These are phyloP conservation scores for Echites panduratus DNA, from an alignment of 257 asterid genomes.

Conservation along the genomic window DNA sequence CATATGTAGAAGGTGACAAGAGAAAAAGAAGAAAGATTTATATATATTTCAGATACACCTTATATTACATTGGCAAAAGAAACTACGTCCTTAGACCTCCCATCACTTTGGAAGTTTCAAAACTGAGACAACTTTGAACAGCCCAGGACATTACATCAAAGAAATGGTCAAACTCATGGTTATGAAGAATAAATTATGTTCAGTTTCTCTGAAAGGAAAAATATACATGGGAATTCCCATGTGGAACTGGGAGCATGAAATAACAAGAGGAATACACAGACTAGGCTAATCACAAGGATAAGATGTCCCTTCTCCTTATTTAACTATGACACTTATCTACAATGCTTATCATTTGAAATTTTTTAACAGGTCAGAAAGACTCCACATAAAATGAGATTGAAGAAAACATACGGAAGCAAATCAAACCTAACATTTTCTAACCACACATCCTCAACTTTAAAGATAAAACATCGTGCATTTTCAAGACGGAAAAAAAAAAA, in stretches of 20 bases:
- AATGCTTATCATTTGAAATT: not conserved
- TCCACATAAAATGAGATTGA: not conserved
- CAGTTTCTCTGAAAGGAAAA: not conserved
- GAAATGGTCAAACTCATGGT: not conserved
- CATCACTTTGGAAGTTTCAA: not conserved
- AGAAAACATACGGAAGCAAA: not conserved
- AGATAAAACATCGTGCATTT: not conserved
- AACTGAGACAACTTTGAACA: not conserved
- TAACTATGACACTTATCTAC: not conserved
- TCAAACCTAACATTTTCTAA: conserved; percentile 2
- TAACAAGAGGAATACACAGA: not conserved
- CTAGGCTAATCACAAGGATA: not conserved
- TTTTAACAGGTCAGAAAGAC: not conserved
- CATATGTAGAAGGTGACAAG: not conserved
- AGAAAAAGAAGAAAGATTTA: not conserved
- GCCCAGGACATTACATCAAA: not conserved
- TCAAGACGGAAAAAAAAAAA: not conserved
- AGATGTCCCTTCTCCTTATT: not conserved
- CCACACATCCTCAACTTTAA: not conserved
- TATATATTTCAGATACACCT: not conserved
- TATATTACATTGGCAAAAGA: not conserved
- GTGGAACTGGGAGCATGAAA: not conserved
- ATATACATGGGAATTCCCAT: not conserved
- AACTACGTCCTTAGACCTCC: not conserved
- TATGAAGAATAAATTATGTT: not conserved